Evolutionary conservation across 495 filamentous ascomycete species (phyloP).

Genomic region (Penicillium maclennaniae): DNA sequence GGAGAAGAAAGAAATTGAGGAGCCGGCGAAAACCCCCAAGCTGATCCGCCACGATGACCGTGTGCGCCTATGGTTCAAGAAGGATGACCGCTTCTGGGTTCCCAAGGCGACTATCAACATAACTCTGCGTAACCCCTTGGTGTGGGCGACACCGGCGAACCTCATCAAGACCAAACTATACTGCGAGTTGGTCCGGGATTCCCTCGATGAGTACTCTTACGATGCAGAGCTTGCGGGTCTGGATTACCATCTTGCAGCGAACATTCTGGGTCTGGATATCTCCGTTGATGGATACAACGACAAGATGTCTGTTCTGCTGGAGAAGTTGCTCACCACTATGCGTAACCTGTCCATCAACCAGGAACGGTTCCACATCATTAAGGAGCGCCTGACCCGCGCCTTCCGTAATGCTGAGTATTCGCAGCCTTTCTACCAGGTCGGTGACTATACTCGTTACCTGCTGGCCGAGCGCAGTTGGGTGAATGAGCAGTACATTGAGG

Average conservation of each 20-base stretch:
- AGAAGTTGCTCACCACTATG: slow-evolving; percentile 87
- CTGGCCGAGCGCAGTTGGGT: slow-evolving; percentile 71
- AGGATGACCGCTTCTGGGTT: slow-evolving; percentile 98
- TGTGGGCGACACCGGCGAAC: slow-evolving; percentile 71
- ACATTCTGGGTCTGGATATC: slow-evolving; percentile 70
- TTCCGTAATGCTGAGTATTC: slow-evolving; percentile 84
- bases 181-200: slow-evolving; percentile 83
- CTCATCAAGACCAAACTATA: slow-evolving; percentile 76
- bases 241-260: slow-evolving; percentile 71
- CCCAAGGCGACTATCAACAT: slow-evolving; percentile 86
- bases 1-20: slow-evolving; percentile 81
- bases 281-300: slow-evolving; percentile 91
- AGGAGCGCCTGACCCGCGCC: slow-evolving; percentile 71
- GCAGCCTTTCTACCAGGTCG: slow-evolving; percentile 85
- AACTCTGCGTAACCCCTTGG: slow-evolving; percentile 72
- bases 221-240: slow-evolving; percentile 92
- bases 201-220: slow-evolving; percentile 91
- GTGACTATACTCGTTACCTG: slow-evolving; percentile 79
- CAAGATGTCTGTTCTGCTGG: slow-evolving; percentile 85
- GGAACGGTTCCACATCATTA: slow-evolving; percentile 86
- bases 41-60: slow-evolving; percentile 83
- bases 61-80: slow-evolving; percentile 94
- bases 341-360: slow-evolving; percentile 75
- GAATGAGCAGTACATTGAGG: slow-evolving; percentile 75
- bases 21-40: slow-evolving; percentile 69